Percentiles rank a stretch among this genome's conserved stretches.
phyloP scores from a whole-genome alignment of 305 asterid genomes.

The Fraxinus baroniana region DNA sequence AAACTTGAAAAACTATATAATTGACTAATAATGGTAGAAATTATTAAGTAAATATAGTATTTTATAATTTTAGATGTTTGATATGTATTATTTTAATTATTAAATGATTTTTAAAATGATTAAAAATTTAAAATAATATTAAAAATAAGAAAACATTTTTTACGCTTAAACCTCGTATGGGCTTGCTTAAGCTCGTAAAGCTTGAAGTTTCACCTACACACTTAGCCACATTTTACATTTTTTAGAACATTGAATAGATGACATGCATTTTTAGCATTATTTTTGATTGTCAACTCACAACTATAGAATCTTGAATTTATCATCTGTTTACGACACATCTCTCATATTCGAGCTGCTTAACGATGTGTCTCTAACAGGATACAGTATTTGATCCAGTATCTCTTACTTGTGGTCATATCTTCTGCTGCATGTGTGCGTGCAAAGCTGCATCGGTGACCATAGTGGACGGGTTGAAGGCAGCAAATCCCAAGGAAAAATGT shows the following conservation, averaged over 20 bases:
- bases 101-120: no score
- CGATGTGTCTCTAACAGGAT: constrained; percentile 50
- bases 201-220: no score
- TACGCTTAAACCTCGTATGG: no score
- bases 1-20: no score
- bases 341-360: background rate
- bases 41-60: no score
- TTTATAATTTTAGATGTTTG: no score
- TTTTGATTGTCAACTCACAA: background rate
- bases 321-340: background rate
- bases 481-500: constrained; percentile 54
- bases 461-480: constrained; percentile 72
- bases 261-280: background rate
- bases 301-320: background rate
- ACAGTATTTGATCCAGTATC: constrained; percentile 81
- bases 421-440: constrained; percentile 90
- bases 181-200: no score
- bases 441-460: constrained; percentile 81
- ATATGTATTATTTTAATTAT: no score
- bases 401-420: constrained; percentile 85
- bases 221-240: no score
- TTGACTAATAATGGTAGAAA: no score
- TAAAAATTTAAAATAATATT: no score
- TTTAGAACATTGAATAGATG: background rate
- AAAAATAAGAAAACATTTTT: no score